phyloP scores from a whole-genome alignment of 2,329 filamentous ascomycete genomes.

The Intubia oerlemansii region DNA sequence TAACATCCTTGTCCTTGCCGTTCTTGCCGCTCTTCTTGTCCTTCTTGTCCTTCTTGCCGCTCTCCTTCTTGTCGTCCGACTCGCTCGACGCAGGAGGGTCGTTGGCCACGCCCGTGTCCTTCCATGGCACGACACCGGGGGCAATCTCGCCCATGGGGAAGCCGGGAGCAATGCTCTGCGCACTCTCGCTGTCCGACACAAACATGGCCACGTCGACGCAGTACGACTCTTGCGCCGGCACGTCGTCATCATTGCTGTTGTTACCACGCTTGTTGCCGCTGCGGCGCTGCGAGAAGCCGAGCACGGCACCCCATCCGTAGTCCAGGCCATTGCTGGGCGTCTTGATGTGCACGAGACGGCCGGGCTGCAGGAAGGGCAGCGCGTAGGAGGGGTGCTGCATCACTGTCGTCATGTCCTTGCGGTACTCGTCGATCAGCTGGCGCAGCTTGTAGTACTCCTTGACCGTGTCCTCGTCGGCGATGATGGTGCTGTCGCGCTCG shows the following conservation, averaged over 20 bases:
- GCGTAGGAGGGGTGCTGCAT: conserved; percentile 85
- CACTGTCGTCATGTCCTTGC: conserved; percentile 73
- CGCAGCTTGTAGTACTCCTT: conserved; percentile 88
- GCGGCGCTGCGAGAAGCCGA: conserved; percentile 48
- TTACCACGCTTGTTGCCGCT: conserved; percentile 33
- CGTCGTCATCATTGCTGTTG: conserved; percentile 43
- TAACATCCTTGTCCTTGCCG: conserved; percentile 1
- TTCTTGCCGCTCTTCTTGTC: conserved; percentile 1
- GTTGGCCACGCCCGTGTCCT: neutral
- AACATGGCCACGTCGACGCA: conserved; percentile 65
- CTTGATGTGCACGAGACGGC: conserved; percentile 75
- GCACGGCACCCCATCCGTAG: conserved; percentile 86
- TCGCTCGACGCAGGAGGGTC: neutral
- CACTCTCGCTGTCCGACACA: conserved; percentile 23
- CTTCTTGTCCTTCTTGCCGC: conserved; percentile 1
- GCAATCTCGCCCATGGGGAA: conserved; percentile 26
- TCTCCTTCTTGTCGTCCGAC: conserved; percentile 1
- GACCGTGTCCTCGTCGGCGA: conserved; percentile 70
- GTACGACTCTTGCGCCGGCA: conserved; percentile 53
- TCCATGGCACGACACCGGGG: conserved; percentile 41
- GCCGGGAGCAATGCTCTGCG: conserved; percentile 21
- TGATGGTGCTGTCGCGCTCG: conserved; percentile 49
- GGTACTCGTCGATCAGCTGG: conserved; percentile 63
- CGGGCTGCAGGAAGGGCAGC: conserved; percentile 63
- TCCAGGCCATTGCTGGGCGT: conserved; percentile 51